Base-by-base conservation (phyloP, 331 rosid genomes). In the Rosa hybrid region DNA sequence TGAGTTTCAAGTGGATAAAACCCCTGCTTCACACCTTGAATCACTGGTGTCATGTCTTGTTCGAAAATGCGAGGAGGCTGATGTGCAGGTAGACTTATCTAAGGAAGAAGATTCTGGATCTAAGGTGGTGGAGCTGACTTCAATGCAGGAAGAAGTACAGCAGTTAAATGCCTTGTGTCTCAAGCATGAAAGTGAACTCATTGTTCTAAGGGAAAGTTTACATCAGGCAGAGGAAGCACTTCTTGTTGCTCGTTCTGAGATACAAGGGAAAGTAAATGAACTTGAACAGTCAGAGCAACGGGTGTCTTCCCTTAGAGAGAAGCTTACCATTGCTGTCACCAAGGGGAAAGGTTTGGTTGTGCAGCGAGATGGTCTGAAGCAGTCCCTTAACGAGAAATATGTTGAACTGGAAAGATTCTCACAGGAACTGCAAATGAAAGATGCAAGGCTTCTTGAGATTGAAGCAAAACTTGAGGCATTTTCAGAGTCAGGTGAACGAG, bases 321-420 rank as follows among this genome's bases (percentile, higher is more conserved):
- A 93, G 88, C 98, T 96, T 78, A 74, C 97, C 87, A 93, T 96
- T 78, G 99, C 99, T 82, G 99, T 93, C 80, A 80, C 97, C 81
- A 96, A 93, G 90, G 99, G 99, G 46, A 96, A 96, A 85, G 97
- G 97, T 74, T 87, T 96, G 90, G 81, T 95, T 68, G 97, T 95
- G 69, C 98, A 93, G 87, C 90, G 99, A 44, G 99, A 95, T 84
- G 85, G 90, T 87, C 96, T 91, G 76, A 93, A 90, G 85, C 96
- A 93, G 79, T 87, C 93, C 50, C 85, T 96, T 78, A 81, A 90
- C 6, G 97, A 96, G 88, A 89, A 88, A 76, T 91, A 98, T 85
- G 80, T 84, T 82, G 94, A 96, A 81, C 81, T 91, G 81, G 97
- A 96, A 84, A 88, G 90, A 88, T 93, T 91, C 89, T 85, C 86